Percentiles rank a stretch among this genome's conserved stretches.
Conservation (phyloP, 2,329 filamentous ascomycete genomes). For the Phialophora expanda region DNA sequence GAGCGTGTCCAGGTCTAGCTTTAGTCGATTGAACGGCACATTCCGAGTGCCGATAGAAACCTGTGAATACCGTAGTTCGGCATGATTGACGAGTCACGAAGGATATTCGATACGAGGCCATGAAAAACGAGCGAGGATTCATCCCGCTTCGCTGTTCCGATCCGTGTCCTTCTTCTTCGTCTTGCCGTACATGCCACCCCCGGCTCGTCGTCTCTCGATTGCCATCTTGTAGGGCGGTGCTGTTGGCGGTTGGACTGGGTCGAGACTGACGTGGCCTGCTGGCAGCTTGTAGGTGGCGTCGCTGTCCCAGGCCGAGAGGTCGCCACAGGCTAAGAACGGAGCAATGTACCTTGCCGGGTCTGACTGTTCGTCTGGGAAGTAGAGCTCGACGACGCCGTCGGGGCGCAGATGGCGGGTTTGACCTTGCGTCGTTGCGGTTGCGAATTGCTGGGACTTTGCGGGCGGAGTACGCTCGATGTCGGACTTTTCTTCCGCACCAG, state of each 20-base stretch:
- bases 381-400: constrained; percentile 45
- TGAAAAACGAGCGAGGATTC: neutral
- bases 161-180: constrained; percentile 53
- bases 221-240: constrained; percentile 94
- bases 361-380: constrained; percentile 49
- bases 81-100: constrained; percentile 2
- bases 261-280: constrained; percentile 81
- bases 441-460: neutral
- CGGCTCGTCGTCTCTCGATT: constrained; percentile 77
- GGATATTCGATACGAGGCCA: neutral
- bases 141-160: neutral
- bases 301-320: constrained; percentile 91
- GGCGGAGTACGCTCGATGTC: neutral
- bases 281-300: constrained; percentile 90
- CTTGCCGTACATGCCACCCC: constrained; percentile 78
- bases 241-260: constrained; percentile 93
- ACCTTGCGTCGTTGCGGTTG: constrained; percentile 8
- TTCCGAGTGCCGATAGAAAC: neutral
- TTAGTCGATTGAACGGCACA: neutral
- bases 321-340: constrained; percentile 95
- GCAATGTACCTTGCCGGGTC: constrained; percentile 73
- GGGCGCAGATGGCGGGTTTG: constrained; percentile 43
- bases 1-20: neutral
- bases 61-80: neutral
- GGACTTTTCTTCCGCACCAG: neutral